phyloP scores from a whole-genome alignment of 169 alveolate species.

The Theileria orientalis region DNA sequence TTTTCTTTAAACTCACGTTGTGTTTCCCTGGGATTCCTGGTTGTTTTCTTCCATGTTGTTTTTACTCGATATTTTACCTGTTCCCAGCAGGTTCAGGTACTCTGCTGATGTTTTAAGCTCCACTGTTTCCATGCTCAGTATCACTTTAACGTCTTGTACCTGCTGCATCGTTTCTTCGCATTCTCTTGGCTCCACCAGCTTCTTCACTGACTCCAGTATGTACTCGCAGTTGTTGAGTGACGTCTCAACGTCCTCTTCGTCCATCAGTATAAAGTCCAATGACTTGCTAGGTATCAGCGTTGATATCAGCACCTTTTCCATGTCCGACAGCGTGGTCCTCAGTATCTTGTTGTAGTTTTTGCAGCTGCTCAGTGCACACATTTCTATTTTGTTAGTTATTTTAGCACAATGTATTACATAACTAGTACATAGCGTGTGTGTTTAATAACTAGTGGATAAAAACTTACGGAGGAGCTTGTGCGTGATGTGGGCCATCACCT shows the following conservation, averaged over 20 bases:
- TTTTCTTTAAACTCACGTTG: neutral
- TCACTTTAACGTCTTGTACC: conserved; percentile 33
- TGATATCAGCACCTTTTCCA: conserved; percentile 27
- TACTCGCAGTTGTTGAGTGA: conserved; percentile 33
- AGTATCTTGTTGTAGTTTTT: conserved; percentile 34
- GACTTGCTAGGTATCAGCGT: conserved; percentile 38
- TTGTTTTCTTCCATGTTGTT: neutral
- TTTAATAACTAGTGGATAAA: neutral
- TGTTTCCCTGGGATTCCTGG: conserved; percentile 12
- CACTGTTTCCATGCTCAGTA: conserved; percentile 23
- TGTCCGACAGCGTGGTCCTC: conserved; percentile 2
- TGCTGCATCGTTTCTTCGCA: conserved; percentile 11
- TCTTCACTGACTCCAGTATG: conserved; percentile 32
- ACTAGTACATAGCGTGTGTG: neutral
- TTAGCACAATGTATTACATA: neutral
- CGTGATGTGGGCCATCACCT: conserved; percentile 13
- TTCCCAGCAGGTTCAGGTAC: conserved; percentile 23
- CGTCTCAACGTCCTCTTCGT: conserved; percentile 12
- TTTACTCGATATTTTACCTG: conserved; percentile 9
- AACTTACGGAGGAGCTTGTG: conserved; percentile 20
- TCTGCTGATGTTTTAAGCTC: conserved; percentile 37
- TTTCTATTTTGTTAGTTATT: conserved; percentile 1
- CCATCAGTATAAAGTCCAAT: conserved; percentile 10
- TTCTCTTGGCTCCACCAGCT: conserved; percentile 17
- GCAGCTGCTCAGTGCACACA: conserved; percentile 51